A percentile compares a stretch with the other conserved stretches of the same genome.
These are phyloP conservation scores for Mortierella sp. DNA, from an alignment of 371 early-diverging fungal species.

Conservation along the genomic window DNA sequence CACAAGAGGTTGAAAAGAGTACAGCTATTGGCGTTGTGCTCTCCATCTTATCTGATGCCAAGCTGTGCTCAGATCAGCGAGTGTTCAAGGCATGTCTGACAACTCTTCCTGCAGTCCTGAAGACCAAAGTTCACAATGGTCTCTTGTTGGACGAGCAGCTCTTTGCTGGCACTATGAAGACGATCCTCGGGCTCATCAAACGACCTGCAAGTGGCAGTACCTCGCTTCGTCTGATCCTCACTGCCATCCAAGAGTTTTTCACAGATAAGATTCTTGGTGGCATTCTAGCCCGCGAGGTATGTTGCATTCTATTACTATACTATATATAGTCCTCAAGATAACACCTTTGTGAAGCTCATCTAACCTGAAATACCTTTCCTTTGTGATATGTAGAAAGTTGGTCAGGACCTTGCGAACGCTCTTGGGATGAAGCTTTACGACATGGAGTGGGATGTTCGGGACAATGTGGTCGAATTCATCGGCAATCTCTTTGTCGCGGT, in stretches of 20 bases:
- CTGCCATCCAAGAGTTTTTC: slow-evolving; percentile 62
- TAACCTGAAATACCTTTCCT: not conserved
- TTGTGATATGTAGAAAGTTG: slow-evolving; percentile 29
- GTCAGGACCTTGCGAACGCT: slow-evolving; percentile 54
- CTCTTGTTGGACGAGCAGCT: slow-evolving; percentile 48
- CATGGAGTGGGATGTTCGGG: slow-evolving; percentile 73
- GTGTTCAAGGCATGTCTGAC: slow-evolving; percentile 63
- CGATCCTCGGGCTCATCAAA: slow-evolving; percentile 57
- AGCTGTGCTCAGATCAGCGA: slow-evolving; percentile 60
- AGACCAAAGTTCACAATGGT: slow-evolving; percentile 46
- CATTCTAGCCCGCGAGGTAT: slow-evolving; percentile 50
- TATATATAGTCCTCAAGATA: not conserved
- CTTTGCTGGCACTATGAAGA: slow-evolving; percentile 54
- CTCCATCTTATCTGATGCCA: slow-evolving; percentile 51
- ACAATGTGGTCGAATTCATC: slow-evolving; percentile 67
- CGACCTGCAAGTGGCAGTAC: slow-evolving; percentile 59
- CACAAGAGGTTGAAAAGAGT: slow-evolving; percentile 34
- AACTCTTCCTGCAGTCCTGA: slow-evolving; percentile 57
- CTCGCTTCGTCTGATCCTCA: slow-evolving; percentile 60
- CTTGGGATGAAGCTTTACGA: slow-evolving; percentile 64
- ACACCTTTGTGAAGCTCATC: not conserved
- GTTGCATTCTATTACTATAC: not conserved
- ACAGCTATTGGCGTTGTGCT: slow-evolving; percentile 47
- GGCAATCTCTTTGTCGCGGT: slow-evolving; percentile 63
- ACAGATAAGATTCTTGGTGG: slow-evolving; percentile 56